Base-by-base conservation (phyloP, 2,329 filamentous ascomycete species). In the Plectosphaerella sp. region DNA sequence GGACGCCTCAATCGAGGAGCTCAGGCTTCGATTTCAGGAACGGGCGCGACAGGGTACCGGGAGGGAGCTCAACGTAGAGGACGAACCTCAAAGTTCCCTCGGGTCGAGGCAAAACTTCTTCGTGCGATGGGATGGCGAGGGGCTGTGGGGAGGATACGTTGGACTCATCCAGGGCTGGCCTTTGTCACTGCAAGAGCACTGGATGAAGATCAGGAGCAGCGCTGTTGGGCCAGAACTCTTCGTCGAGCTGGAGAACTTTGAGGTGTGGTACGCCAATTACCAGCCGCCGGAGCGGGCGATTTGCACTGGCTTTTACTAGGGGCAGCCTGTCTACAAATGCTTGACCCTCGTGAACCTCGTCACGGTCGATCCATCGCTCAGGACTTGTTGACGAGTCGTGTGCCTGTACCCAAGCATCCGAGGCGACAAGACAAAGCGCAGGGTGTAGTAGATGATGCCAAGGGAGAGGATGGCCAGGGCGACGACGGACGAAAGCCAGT, bases 81-180 rank as follows among this genome's bases (percentile, higher is more conserved):
- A 37, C 12, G 15, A 8, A 7, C 3, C 25, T 5, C 1, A 25
- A 10, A 16, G 10, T n/a, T 25, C 33, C 14, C 48, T 48, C 4
- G 48, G 53, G 35, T 42, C 55, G 45, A 51, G 53, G 11, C 47
- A 56, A 33, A 47, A 50, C 20, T 54, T 49, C 50, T 59, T 59
- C 45, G 16, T 57, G 25, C 47, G 45, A 36, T 48, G 52, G 43
- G 55, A 59, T 28, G 57, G 33, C 15, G 46, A 49, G 12, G 48
- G 25, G 3, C 5, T 47, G 15, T 35, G 45, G 24, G 16, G 25
- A n/a, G 24, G 45, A 2, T 35, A 36, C 14, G 45, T 47, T 11
- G 45, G 45, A 15, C 45, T 47, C 45, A 15, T 35, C 10, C 15
- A 20, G 45, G 25, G 9, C 9, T 47, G 45, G 45, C 45, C 45